Conservation (phyloP, 805 yeast genomes). For the Metschnikowia noctiluminum region DNA sequence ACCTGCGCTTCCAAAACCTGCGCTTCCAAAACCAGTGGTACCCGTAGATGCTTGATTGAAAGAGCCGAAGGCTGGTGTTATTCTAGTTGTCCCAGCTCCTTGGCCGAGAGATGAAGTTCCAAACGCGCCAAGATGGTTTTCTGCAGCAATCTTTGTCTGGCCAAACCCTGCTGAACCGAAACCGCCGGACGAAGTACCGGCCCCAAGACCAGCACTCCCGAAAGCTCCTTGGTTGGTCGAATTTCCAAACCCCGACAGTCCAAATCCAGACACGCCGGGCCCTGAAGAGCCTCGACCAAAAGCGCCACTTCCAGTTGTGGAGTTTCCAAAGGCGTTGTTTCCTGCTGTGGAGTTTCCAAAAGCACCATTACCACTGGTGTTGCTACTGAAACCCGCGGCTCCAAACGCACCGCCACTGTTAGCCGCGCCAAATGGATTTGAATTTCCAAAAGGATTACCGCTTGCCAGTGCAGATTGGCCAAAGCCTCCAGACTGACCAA, state of each 20-base stretch:
- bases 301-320: not conserved
- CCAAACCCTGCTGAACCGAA: constrained; percentile 6
- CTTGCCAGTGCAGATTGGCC: not conserved
- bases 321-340: not conserved
- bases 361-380: not conserved
- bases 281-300: not conserved
- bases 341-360: not conserved
- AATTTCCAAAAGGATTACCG: constrained; percentile 8
- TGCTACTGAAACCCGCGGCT: no score
- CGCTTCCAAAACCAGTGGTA: constrained; percentile 2
- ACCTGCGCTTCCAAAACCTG: constrained; percentile 9
- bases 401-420: no score
- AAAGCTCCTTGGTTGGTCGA: constrained; percentile 2
- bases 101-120: constrained; percentile 2
- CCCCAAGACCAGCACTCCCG: constrained; percentile 2
- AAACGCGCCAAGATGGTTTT: not conserved
- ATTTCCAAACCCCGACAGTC: constrained; percentile 10
- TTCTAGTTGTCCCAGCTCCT: not conserved
- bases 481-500: constrained; percentile 1
- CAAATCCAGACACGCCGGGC: constrained; percentile 10
- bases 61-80: constrained; percentile 1
- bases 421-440: constrained; percentile 2
- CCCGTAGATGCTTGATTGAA: not conserved
- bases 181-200: not conserved
- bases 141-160: not conserved